Evolutionary conservation across 768 basidiomycete species (phyloP), one percentile per base, ranked within the genome.

Genomic region (Leccinum arenicola): DNA sequence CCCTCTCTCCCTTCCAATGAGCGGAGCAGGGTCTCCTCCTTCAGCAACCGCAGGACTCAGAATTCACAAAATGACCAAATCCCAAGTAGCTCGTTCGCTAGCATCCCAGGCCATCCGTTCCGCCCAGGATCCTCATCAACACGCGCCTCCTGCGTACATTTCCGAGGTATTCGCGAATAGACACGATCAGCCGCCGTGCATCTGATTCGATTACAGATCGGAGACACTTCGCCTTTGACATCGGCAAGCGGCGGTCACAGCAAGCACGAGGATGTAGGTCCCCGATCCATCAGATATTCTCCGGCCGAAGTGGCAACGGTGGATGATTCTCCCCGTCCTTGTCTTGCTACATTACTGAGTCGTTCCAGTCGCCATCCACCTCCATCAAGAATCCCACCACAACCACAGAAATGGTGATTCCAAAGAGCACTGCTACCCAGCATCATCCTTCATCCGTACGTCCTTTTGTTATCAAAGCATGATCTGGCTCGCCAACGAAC

Each of bases 121-220:
- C 21, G 35, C 15, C 25, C 48, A 36, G 57, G 63, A 58, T 63
- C 36, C 60, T 59, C 68, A 58, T 31, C 62, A 59, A 55, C 57
- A 59, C 36, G 31, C 65, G 23, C 15, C 54, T 17, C 55, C 57
- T 53, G 19, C 48, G 19, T 50, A 43, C 3, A 35, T 35, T 53
- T 51, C 60, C 27, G 61, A 63, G 59, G 69, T 71, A 60, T 33
- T 61, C n/a, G 15, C 49, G 47, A 51, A 9, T 50, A 33, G 45
- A 31, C 12, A 12, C 29, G 25, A 50, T 59, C 55, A 40, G 11
- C 15, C 27, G 8, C 19, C 27, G 23, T 52, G 55, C 55, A 54
- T 63, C 70, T 67, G 38, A 70, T 27, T 53, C 53, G 23, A 33
- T 47, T 25, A 19, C 52, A 71, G 70, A 59, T 58, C 15, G 65